A percentile compares a stretch with the other conserved stretches of the same genome.
Conservation (phyloP, 2,329 filamentous ascomycete species). For the Falciphora oryzae region DNA sequence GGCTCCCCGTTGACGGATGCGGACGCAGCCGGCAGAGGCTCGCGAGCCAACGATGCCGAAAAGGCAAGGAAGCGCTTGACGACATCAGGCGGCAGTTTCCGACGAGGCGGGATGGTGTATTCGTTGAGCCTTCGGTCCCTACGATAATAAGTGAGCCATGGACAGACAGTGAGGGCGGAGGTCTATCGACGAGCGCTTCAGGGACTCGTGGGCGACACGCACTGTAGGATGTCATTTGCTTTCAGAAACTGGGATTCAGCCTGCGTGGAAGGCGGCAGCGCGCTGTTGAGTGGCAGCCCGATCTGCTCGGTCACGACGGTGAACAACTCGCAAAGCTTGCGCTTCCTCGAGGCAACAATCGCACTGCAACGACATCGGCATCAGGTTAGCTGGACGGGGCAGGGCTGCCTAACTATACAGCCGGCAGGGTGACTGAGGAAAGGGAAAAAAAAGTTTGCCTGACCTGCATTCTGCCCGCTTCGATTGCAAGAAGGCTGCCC, state of each 20-base stretch:
- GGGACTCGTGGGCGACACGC: constrained; percentile 29
- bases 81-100: constrained; percentile 21
- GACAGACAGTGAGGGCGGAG: constrained; percentile 12
- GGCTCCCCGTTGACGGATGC: neutral
- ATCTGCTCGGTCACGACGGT: constrained; percentile 67
- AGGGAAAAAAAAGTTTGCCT: constrained; percentile 34
- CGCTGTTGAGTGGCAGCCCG: constrained; percentile 52
- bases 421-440: constrained; percentile 38
- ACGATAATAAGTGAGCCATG: constrained; percentile 14
- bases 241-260: constrained; percentile 52
- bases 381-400: neutral
- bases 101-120: constrained; percentile 44
- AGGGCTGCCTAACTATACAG: constrained; percentile 32
- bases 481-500: constrained; percentile 59
- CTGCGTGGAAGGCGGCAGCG: constrained; percentile 46
- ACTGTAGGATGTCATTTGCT: constrained; percentile 55
- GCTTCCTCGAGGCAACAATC: constrained; percentile 80
- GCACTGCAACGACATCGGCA: constrained; percentile 39
- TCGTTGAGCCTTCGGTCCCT: constrained; percentile 47
- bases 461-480: constrained; percentile 59
- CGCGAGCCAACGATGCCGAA: neutral
- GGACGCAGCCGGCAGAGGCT: neutral
- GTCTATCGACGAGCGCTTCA: constrained; percentile 19
- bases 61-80: constrained; percentile 4
- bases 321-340: constrained; percentile 85